Evolutionary conservation across 148 eudicot genomes (phyloP), one percentile per base, ranked within the genome.

Genomic region (Amaranthus cruentus): DNA sequence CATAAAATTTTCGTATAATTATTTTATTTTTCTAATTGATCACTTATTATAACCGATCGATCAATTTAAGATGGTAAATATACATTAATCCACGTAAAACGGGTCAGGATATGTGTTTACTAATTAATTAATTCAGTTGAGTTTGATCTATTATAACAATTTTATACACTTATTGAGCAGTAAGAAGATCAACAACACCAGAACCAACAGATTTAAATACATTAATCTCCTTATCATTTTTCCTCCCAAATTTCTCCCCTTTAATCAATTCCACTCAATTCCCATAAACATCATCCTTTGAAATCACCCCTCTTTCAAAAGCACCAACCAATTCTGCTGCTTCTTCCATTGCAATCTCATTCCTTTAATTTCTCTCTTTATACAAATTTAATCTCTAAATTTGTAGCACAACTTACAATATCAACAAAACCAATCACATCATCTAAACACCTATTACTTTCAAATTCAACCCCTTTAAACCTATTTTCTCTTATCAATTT

Each of bases 171-270:
- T 88, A 66, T 70, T 95, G 98, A 2, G 98, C 98, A 77, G 85
- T 78, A 65, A 95, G 74, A 62, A 95, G 56, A 85, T 95, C 98
- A 61, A 88, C 91, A 47, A 85, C 75, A 0, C 92, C 98, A 46
- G 97, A 95, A 43, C 98, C 98, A 72, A 95, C 98, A 3, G 97
- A 91, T 58, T 90, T 90, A 65, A 95, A 95, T 85, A 95, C 86
- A 13, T 96, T 95, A 28, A 91, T 84, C 83, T 95, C 97, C 63
- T 79, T 72, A 6, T 42, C 48, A 70, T 76, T 58, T 68, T 44
- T 79, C 80, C 98, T 83, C 83, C 96, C 97, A 38, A 18, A 55
- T 72, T 79, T 88, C 46, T 90, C 92, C 2, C 98, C 97, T 13
- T 74, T 85, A 28, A 86, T 81, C 86, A 95, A 78, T 59, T 87